These are phyloP conservation scores for Salix suchowensis DNA, from an alignment of 345 rosid species.

Conservation along the genomic window DNA sequence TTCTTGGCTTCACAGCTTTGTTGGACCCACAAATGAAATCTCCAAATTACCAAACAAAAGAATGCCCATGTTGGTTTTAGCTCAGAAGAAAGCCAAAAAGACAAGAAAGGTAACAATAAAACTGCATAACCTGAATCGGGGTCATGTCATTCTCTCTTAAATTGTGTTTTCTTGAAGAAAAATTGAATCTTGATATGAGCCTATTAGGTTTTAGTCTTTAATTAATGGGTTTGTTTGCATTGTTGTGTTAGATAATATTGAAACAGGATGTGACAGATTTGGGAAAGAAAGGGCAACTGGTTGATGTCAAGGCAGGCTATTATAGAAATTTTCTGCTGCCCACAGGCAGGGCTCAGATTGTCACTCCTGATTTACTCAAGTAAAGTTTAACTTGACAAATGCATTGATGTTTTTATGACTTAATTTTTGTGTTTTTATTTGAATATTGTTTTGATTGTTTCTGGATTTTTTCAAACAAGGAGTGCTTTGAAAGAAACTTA, in stretches of 20 bases:
- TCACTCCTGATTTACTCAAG: slow-evolving; percentile 78
- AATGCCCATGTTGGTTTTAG: slow-evolving; percentile 33
- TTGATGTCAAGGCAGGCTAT: slow-evolving; percentile 84
- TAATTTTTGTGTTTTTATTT: background rate
- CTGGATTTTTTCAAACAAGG: background rate
- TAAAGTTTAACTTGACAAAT: slow-evolving; percentile 24
- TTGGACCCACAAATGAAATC: slow-evolving; percentile 34
- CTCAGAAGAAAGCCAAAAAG: slow-evolving; percentile 79
- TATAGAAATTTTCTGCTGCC: slow-evolving; percentile 83
- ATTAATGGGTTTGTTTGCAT: slow-evolving; percentile 9
- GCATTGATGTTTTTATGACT: background rate
- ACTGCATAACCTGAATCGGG: background rate
- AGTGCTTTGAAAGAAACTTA: background rate
- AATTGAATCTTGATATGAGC: background rate
- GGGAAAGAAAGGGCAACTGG: slow-evolving; percentile 75
- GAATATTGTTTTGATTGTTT: slow-evolving; percentile 1
- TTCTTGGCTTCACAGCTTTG: slow-evolving; percentile 39
- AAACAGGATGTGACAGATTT: slow-evolving; percentile 68
- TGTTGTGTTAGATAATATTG: slow-evolving; percentile 56
- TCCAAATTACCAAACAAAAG: slow-evolving; percentile 36
- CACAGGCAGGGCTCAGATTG: slow-evolving; percentile 76
- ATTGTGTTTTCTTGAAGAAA: background rate
- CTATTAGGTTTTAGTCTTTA: background rate
- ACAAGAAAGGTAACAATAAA: slow-evolving; percentile 52
- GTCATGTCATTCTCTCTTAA: background rate